Evolutionary conservation across 2,329 filamentous ascomycete genomes (phyloP).

Genomic region (Penicillium sp.): DNA sequence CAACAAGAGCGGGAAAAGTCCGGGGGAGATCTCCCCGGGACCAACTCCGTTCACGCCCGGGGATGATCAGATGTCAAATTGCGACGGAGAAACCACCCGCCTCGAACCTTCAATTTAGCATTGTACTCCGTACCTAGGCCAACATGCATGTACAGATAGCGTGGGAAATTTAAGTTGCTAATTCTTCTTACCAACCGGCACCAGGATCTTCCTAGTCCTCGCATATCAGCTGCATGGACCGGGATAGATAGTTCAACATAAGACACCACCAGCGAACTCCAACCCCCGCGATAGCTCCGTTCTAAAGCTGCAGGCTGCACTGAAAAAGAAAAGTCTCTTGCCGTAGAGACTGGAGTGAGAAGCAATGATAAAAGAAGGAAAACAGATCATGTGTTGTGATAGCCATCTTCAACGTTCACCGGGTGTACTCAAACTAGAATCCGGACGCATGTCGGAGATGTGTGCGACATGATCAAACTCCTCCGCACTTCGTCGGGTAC

Average conservation of each 20-base stretch:
- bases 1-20: slow-evolving; percentile 16
- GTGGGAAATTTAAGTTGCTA: slow-evolving; percentile 24
- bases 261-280: background rate
- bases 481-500: slow-evolving; percentile 8
- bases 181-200: slow-evolving; percentile 28
- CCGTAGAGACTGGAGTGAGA: no score
- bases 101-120: background rate
- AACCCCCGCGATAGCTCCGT: background rate
- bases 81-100: background rate
- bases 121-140: background rate
- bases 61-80: slow-evolving; percentile 1
- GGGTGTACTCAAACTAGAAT: background rate
- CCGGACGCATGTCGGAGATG: background rate
- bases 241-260: slow-evolving; percentile 8
- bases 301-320: background rate
- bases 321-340: background rate
- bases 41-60: background rate
- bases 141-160: slow-evolving; percentile 18
- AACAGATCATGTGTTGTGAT: background rate
- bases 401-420: background rate
- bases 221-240: slow-evolving; percentile 34
- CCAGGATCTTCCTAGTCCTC: slow-evolving; percentile 9
- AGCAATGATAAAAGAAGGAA: no score
- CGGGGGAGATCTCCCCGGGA: slow-evolving; percentile 15
- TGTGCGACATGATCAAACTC: slow-evolving; percentile 10